These are phyloP conservation scores for Penicillium corylophilum DNA, from an alignment of 2,329 filamentous ascomycete species.

Conservation along the genomic window DNA sequence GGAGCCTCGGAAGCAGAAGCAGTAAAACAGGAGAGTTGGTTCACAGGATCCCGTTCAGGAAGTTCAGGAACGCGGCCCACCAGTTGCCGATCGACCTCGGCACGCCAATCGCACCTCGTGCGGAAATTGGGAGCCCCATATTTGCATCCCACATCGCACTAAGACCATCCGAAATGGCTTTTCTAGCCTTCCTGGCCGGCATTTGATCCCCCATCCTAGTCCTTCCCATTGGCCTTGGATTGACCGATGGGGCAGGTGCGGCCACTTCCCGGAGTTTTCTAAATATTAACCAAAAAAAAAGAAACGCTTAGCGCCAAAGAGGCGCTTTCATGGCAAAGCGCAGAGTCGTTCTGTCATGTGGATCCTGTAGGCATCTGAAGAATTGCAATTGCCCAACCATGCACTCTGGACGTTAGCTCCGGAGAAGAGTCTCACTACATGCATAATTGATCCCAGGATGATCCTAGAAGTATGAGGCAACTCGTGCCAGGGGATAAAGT, in stretches of 20 bases:
- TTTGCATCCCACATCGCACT: slow-evolving; percentile 9
- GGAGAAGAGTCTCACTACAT: slow-evolving; percentile 7
- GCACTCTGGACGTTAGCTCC: slow-evolving; percentile 14
- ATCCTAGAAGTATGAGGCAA: neutral
- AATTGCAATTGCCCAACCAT: slow-evolving; percentile 4
- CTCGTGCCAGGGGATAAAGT: slow-evolving; percentile 4
- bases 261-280: slow-evolving; percentile 1
- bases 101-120: slow-evolving; percentile 18
- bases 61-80: slow-evolving; percentile 15
- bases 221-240: neutral
- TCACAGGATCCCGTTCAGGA: slow-evolving; percentile 15
- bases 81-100: slow-evolving; percentile 20
- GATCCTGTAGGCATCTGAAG: slow-evolving; percentile 8
- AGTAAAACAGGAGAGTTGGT: slow-evolving; percentile 14
- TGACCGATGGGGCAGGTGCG: neutral
- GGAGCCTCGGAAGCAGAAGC: slow-evolving; percentile 6
- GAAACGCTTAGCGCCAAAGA: neutral
- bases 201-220: slow-evolving; percentile 1
- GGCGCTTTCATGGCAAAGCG: neutral
- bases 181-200: neutral
- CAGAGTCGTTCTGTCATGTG: slow-evolving; percentile 9
- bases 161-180: neutral
- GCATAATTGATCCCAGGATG: slow-evolving; percentile 1
- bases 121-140: slow-evolving; percentile 26
- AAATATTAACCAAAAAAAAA: neutral